Evolutionary conservation across 495 filamentous ascomycete genomes (phyloP).

Genomic region (Clohesyomyces aquaticus): DNA sequence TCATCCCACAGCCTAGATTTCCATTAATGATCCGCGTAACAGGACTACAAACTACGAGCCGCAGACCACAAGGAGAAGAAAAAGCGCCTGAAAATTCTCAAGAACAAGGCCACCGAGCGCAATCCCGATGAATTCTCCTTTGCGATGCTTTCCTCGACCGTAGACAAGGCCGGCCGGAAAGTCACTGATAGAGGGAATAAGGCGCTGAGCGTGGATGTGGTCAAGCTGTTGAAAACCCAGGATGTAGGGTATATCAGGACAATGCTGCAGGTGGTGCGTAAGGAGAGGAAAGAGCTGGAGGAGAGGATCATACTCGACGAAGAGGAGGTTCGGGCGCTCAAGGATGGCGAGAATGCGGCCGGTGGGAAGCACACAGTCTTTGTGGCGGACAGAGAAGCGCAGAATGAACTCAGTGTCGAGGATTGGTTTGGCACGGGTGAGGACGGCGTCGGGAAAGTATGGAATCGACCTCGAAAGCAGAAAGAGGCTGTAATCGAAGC

Average conservation of each 20-base stretch:
- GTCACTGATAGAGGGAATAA: slow-evolving; percentile 57
- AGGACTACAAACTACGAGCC: slow-evolving; percentile 92
- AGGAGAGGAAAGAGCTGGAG: slow-evolving; percentile 63
- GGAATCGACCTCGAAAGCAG: slow-evolving; percentile 48
- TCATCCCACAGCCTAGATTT: slow-evolving; percentile 31
- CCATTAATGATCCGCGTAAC: slow-evolving; percentile 45
- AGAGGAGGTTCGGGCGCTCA: slow-evolving; percentile 40
- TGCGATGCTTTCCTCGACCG: slow-evolving; percentile 74
- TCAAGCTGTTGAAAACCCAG: slow-evolving; percentile 93
- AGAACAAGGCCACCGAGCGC: slow-evolving; percentile 78
- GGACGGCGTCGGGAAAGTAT: slow-evolving; percentile 42
- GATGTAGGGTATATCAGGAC: slow-evolving; percentile 86
- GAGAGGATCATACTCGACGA: slow-evolving; percentile 53
- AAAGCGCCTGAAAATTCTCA: slow-evolving; percentile 72
- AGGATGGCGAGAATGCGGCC: slow-evolving; percentile 41
- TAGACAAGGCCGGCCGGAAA: slow-evolving; percentile 66
- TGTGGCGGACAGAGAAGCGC: slow-evolving; percentile 58
- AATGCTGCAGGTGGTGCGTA: slow-evolving; percentile 61
- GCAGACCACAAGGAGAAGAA: slow-evolving; percentile 88
- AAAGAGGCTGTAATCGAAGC: slow-evolving; percentile 45
- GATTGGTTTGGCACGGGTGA: slow-evolving; percentile 46
- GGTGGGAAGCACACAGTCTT: slow-evolving; percentile 58
- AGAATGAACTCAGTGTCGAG: slow-evolving; percentile 49
- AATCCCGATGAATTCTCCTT: slow-evolving; percentile 98
- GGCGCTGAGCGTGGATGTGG: slow-evolving; percentile 65